Percentiles rank a stretch among this genome's conserved stretches.
These are phyloP conservation scores for Hydnum rufescens DNA, from an alignment of 768 basidiomycete genomes.

Conservation along the genomic window DNA sequence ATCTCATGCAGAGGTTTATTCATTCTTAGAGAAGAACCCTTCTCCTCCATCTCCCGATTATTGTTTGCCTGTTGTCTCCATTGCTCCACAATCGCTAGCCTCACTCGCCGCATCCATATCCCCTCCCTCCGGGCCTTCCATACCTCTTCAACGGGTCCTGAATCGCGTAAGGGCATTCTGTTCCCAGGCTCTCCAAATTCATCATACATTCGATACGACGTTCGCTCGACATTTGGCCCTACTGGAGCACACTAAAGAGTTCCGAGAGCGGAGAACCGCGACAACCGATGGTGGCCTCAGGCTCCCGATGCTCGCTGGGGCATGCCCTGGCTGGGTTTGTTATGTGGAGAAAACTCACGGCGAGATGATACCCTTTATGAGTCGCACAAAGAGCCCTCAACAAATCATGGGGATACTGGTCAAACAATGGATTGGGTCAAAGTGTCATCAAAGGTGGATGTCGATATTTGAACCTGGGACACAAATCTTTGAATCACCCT, in stretches of 20 bases:
- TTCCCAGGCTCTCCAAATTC: constrained; percentile 45
- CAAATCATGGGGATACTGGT: constrained; percentile 87
- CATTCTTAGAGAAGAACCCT: constrained; percentile 45
- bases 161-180: constrained; percentile 55
- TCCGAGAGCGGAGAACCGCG: constrained; percentile 42
- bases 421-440: constrained; percentile 63
- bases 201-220: constrained; percentile 82
- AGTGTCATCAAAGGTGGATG: constrained; percentile 50
- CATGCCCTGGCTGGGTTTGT: constrained; percentile 98
- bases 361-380: constrained; percentile 83
- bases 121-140: constrained; percentile 23
- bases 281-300: neutral
- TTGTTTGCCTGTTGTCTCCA: constrained; percentile 56
- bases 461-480: neutral
- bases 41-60: constrained; percentile 21
- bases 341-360: constrained; percentile 96
- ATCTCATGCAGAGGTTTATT: constrained; percentile 81
- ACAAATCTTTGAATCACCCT: too few species aligned
- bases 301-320: constrained; percentile 84
- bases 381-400: constrained; percentile 78
- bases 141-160: constrained; percentile 40
- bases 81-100: constrained; percentile 74
- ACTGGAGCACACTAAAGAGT: constrained; percentile 65
- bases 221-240: constrained; percentile 80
- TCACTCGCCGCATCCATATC: constrained; percentile 50